A percentile compares a stretch with the other conserved stretches of the same genome.
phyloP scores from a whole-genome alignment of 164 flowering plant species.

The Liriodendron chinense region DNA sequence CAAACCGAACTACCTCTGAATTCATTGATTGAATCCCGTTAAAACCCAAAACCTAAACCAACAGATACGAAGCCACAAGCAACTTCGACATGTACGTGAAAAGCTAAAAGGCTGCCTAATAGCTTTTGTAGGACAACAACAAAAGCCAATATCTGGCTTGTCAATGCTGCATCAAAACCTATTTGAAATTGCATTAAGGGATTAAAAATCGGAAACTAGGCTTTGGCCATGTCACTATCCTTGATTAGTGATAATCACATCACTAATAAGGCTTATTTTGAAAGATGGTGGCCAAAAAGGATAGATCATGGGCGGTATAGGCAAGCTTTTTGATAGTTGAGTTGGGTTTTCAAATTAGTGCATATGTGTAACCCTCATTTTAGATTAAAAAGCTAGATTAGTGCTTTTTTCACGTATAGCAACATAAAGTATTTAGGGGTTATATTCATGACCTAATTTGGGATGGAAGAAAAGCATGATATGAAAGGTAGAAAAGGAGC shows the following conservation, averaged over 20 bases:
- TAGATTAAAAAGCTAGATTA: neutral
- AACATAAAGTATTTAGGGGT: slow-evolving; percentile 4
- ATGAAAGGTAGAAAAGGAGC: neutral
- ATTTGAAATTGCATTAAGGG: neutral
- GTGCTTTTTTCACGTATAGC: neutral
- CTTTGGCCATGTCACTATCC: neutral
- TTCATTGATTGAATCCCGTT: no score
- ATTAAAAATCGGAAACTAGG: neutral
- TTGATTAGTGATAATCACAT: neutral
- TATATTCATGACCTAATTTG: slow-evolving; percentile 32
- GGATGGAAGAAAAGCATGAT: neutral
- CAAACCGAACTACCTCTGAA: no score
- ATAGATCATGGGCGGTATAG: neutral
- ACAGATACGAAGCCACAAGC: no score
- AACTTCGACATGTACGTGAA: no score
- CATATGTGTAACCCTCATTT: slow-evolving; percentile 1
- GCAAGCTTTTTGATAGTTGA: slow-evolving; percentile 28
- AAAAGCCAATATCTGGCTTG: no score
- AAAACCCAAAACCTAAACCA: no score
- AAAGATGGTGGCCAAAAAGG: neutral
- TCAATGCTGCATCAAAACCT: neutral
- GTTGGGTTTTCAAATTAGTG: slow-evolving; percentile 25
- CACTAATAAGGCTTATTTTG: neutral
- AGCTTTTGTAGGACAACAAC: no score
- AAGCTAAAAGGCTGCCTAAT: no score